Conservation (phyloP, 768 basidiomycete genomes). For the Trametes meyenii region DNA sequence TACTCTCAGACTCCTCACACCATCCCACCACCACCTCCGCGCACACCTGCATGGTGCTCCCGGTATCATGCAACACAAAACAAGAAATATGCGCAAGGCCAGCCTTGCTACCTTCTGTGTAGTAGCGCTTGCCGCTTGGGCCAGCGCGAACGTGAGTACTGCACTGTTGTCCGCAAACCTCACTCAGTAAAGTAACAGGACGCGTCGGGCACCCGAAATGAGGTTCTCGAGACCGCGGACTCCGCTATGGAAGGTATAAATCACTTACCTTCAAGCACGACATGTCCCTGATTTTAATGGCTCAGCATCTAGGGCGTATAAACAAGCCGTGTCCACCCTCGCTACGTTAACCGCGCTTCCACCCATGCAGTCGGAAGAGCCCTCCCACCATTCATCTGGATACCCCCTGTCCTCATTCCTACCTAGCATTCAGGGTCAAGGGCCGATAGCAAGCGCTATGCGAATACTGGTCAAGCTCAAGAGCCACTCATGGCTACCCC, state of each 20-base stretch:
- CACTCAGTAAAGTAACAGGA: neutral
- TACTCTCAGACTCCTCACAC: too few relatives aligned
- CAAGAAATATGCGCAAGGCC: constrained; percentile 28
- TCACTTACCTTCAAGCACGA: neutral
- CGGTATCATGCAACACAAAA: constrained; percentile 1
- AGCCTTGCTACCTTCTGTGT: constrained; percentile 36
- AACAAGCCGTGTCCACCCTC: constrained; percentile 70
- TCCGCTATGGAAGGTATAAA: constrained; percentile 28
- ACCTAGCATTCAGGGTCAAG: constrained; percentile 75
- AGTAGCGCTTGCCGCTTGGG: constrained; percentile 31
- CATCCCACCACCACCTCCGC: neutral
- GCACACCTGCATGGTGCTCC: neutral
- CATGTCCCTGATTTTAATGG: constrained; percentile 21
- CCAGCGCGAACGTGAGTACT: constrained; percentile 25
- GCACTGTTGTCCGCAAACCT: neutral
- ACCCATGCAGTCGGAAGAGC: constrained; percentile 57
- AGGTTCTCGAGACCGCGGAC: constrained; percentile 21
- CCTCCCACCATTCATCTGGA: constrained; percentile 47
- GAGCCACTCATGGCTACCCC: constrained; percentile 56
- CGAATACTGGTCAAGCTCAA: constrained; percentile 71
- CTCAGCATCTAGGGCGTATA: constrained; percentile 73
- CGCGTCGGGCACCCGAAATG: constrained; percentile 1
- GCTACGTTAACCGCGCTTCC: constrained; percentile 64
- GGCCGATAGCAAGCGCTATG: constrained; percentile 69
- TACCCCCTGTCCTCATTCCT: constrained; percentile 68